These are phyloP conservation scores for Pleurotus pulmonarius DNA, from an alignment of 768 basidiomycete genomes.

Conservation along the genomic window DNA sequence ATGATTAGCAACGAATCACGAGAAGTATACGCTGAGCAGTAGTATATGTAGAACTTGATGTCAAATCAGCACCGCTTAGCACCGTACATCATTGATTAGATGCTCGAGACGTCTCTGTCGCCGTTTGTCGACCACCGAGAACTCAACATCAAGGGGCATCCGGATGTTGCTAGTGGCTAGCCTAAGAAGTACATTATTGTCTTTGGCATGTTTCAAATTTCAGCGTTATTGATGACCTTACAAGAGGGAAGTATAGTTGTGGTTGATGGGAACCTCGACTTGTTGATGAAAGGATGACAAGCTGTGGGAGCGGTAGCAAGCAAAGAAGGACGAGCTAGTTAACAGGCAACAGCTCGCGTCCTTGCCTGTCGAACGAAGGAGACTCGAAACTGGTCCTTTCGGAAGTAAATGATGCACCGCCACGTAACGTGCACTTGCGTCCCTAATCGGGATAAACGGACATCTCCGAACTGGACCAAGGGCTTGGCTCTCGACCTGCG, in stretches of 20 bases:
- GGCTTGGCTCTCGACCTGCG: neutral
- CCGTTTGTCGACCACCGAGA: constrained; percentile 2
- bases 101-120: constrained; percentile 3
- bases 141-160: neutral
- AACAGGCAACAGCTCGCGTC: neutral
- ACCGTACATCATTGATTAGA: neutral
- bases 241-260: too few species aligned
- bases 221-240: too few species aligned
- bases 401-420: neutral
- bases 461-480: constrained; percentile 2
- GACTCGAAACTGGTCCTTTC: neutral
- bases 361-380: too few species aligned
- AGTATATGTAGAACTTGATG: too few species aligned
- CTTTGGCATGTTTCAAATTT: too few species aligned
- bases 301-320: constrained; percentile 5
- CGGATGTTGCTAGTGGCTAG: too few species aligned
- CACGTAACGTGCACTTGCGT: constrained; percentile 1
- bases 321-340: neutral
- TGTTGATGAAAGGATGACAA: constrained; percentile 3
- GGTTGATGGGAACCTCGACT: neutral
- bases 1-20: too few species aligned
- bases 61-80: too few species aligned
- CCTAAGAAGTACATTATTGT: too few species aligned
- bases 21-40: too few species aligned
- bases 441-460: neutral